Base-by-base conservation (phyloP, 164 flowering plant species). In the Akebia trifoliata region DNA sequence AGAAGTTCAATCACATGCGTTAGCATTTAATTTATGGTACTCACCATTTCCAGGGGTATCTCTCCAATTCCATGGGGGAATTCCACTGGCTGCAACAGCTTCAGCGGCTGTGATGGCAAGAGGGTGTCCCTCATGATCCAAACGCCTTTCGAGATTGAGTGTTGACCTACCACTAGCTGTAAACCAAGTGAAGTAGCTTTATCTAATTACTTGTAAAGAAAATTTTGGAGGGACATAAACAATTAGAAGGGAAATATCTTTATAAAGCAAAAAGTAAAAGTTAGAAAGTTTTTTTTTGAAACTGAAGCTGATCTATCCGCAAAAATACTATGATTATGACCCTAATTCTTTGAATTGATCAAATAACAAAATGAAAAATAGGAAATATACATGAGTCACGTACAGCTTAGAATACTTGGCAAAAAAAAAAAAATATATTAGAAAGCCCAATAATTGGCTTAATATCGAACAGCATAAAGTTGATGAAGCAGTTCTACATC, bases 21-120 rank as follows among this genome's bases (percentile, higher is more conserved):
- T 24, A 38, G 12, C 31, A 51, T 21, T 30, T 14, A 51, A 30
- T 37, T 37, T 8, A 25, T 4, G 8, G 58, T 6, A 59, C 65
- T 67, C 48, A 82, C 91, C 91, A 70, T 69, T 81, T 67, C 71
- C 84, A 56, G 84, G 71, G 22, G 80, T 61, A 24, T 74, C 87
- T 62, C 91, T 77, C 91, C 91, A 85, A 61, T 74, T 78, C 84
- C 88, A 81, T 4, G 86, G 86, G 29, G 84, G 78, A 57, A 73
- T 79, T 62, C 81, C 87, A 60, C 64, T 66, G 44, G 79, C 81
- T 46, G 64, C 76, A 58, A 76, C 87, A 34, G 84, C 72, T 60
- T 85, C 87, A 54, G 86, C 78, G 21, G 84, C 72, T 20, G 84
- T 67, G 25, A 82, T 76, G 54, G 91, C 81, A 74, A 85, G 87